Conservation (phyloP, 148 eudicot genomes). For the Talinum fruticosum region DNA sequence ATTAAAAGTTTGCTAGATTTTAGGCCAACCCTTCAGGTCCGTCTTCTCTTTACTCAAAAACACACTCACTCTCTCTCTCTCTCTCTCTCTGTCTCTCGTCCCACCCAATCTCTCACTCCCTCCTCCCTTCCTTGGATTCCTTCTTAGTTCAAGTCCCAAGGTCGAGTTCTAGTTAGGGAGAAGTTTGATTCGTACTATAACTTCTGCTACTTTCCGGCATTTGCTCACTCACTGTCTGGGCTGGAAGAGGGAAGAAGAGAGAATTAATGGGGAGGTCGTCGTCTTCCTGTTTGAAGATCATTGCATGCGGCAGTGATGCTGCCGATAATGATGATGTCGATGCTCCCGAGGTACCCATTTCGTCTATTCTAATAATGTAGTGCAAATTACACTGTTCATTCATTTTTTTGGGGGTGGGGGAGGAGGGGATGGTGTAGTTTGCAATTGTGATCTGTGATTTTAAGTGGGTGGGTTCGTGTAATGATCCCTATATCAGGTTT, state of each 20-base stretch:
- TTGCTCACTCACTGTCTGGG: background rate
- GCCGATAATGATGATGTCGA: conserved; percentile 45
- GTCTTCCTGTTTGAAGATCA: conserved; percentile 75
- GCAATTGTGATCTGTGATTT: conserved; percentile 7
- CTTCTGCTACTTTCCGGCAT: background rate
- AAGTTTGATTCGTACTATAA: background rate
- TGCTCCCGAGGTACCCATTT: conserved; percentile 45
- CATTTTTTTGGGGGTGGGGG: background rate
- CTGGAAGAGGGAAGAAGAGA: conserved; percentile 4
- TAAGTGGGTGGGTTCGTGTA: background rate
- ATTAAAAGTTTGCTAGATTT: conserved; percentile 24
- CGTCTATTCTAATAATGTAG: background rate
- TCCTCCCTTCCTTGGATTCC: conserved; percentile 12
- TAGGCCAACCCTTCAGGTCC: conserved; percentile 20
- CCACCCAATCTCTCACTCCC: background rate
- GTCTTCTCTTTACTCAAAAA: background rate
- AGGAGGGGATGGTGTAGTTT: background rate
- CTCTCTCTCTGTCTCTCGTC: background rate
- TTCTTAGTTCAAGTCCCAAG: conserved; percentile 15
- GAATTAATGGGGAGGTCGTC: conserved; percentile 27
- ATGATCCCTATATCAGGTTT: background rate
- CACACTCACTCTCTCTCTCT: background rate
- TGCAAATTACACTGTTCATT: background rate
- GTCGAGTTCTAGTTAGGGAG: background rate
- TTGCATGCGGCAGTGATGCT: conserved; percentile 61